Evolutionary conservation across 352 stramenopile species (phyloP).

Genomic region (Pythium aphanidermatum): DNA sequence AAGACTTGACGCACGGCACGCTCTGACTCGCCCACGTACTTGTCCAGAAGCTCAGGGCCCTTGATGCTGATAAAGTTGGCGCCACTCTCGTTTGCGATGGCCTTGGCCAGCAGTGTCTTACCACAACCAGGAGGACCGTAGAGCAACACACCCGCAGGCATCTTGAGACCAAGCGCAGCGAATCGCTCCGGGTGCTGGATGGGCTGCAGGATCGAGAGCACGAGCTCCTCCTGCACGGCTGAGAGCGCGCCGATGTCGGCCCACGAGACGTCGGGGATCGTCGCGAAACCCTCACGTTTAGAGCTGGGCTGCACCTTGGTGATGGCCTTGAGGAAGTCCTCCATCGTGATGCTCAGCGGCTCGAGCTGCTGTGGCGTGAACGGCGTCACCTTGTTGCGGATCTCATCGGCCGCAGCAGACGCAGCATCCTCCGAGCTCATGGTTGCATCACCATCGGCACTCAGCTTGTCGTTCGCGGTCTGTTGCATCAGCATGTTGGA

Average conservation of each 20-base stretch:
- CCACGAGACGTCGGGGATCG: constrained; percentile 97
- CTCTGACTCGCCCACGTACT: constrained; percentile 99
- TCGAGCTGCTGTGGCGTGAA: constrained; percentile 89
- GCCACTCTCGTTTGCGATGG: constrained; percentile 96
- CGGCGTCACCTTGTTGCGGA: constrained; percentile 61
- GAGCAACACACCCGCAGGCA: constrained; percentile 96
- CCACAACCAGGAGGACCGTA: constrained; percentile 98
- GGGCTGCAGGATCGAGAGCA: constrained; percentile 95
- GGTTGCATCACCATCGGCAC: not conserved
- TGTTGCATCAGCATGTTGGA: constrained; percentile 48
- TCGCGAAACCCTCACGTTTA: constrained; percentile 98
- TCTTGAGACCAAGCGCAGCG: constrained; percentile 91
- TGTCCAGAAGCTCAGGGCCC: constrained; percentile 98
- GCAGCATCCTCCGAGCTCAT: constrained; percentile 1
- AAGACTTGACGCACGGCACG: constrained; percentile 95
- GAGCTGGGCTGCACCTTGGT: constrained; percentile 97
- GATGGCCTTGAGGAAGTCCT: constrained; percentile 95
- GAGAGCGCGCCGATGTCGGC: constrained; percentile 94
- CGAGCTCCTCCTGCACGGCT: constrained; percentile 93
- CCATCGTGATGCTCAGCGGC: constrained; percentile 94
- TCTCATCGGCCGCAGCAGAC: constrained; percentile 45
- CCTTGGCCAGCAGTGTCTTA: constrained; percentile 99
- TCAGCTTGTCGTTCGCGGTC: constrained; percentile 3
- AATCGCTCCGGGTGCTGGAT: constrained; percentile 97
- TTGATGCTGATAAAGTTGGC: constrained; percentile 99